Evolutionary conservation across 2,329 filamentous ascomycete species (phyloP), one percentile per base, ranked within the genome.

Genomic region (Aspergillus sp.): DNA sequence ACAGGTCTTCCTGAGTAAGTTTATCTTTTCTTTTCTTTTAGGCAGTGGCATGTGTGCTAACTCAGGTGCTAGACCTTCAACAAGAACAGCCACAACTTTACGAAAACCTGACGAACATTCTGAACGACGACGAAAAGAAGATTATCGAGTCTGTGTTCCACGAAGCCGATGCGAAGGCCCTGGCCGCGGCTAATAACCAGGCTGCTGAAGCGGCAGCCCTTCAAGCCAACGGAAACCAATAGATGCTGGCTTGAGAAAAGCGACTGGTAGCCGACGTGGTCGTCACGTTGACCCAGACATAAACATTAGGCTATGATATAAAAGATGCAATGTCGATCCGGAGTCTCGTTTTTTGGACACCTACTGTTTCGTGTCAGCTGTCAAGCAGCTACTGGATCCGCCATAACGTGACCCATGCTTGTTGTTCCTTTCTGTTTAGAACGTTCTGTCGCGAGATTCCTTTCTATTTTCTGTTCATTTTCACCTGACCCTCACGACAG

Each of bases 51-150:
- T 58, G 8, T 72, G 76, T 58, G 74, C 68, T 66, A 62, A 71
- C 53, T 44, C 24, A 36, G 22, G 9, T 22, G 26, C 20, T 71
- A 96, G 92, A 85, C 75, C 85, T 98, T 71, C 91, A 97, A 84
- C 87, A 89, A 78, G 89, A 93, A 67, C 92, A 97, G 70, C 93
- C 93, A 15, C 89, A 93, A 64, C 88, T 96, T 64, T 99, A 98
- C 73, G 81, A 87, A 43, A 88, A 82, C 58, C 81, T 99, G 57
- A 91, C 91, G 20, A 86, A 88, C 64, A 89, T 91, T 60, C 84
- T 98, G 41, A 87, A 85, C 38, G 81, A 86, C 0, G 90, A 95
- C 49, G 93, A 98, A 71, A 90, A 95, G 73, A 83, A 84, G 61
- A 83, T 96, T 48, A 84, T 98, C 61, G 88, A 96, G 72, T 83